A percentile compares a stretch with the other conserved stretches of the same genome.
Conservation (phyloP, 805 yeast genomes). For the Candida dajiaensis region DNA sequence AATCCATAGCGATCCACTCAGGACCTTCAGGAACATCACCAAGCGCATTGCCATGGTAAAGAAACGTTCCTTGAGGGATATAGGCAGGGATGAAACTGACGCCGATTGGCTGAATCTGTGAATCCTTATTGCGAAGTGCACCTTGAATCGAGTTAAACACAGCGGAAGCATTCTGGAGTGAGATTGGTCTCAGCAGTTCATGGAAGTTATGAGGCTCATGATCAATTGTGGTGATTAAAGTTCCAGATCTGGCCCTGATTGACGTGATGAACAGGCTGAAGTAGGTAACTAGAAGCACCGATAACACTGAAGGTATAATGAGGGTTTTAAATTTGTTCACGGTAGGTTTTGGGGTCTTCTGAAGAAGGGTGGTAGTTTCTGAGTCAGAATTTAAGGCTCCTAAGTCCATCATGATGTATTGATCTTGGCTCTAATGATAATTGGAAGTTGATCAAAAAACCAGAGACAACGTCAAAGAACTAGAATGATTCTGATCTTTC, state of each 20-base stretch:
- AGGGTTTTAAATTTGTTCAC: no score
- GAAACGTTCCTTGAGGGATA: constrained; percentile 50
- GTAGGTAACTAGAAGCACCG: background rate
- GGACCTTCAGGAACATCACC: constrained; percentile 37
- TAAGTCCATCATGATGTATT: background rate
- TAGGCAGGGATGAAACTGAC: constrained; percentile 55
- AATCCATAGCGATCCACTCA: constrained; percentile 65
- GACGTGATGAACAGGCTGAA: background rate
- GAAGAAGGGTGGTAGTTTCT: background rate
- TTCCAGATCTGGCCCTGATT: background rate
- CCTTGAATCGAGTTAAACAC: constrained; percentile 50
- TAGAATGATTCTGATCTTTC: no score
- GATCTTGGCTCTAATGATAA: background rate
- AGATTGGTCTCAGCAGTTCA: constrained; percentile 21
- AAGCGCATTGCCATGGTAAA: constrained; percentile 47
- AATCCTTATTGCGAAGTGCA: constrained; percentile 44
- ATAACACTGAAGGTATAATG: background rate
- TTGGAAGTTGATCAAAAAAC: no score
- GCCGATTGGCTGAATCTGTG: constrained; percentile 50
- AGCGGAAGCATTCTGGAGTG: constrained; percentile 45
- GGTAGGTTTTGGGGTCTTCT: background rate
- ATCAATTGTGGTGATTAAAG: background rate
- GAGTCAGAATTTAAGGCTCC: background rate
- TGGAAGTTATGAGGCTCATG: background rate
- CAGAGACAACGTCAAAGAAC: no score